phyloP scores from a whole-genome alignment of 331 rosid genomes.

The Pyrus hybrid region DNA sequence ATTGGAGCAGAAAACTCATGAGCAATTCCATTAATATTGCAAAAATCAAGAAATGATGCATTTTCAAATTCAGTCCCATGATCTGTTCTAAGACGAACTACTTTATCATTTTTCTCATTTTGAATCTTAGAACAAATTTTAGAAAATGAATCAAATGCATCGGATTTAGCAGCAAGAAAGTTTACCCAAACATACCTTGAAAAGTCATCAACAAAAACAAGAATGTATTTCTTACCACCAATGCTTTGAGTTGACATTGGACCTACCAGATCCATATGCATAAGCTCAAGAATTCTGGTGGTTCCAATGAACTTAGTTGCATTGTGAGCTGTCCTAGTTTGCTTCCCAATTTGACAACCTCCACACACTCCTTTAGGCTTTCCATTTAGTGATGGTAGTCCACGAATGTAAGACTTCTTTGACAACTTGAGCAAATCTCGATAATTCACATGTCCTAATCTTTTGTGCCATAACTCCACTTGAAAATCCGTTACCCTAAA shows the following conservation, averaged over 20 bases:
- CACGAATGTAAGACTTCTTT: too few species aligned
- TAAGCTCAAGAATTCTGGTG: too few species aligned
- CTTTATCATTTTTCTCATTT: too few species aligned
- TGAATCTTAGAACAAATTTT: too few species aligned
- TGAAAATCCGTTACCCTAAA: too few species aligned
- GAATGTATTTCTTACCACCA: not conserved
- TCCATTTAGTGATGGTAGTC: too few species aligned
- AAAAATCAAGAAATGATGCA: not conserved
- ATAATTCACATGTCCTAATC: too few species aligned
- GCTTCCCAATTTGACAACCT: too few species aligned
- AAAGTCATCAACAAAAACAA: not conserved
- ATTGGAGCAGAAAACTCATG: not conserved
- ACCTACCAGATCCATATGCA: not conserved
- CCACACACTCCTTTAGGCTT: too few species aligned
- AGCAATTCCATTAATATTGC: not conserved
- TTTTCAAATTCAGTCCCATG: not conserved
- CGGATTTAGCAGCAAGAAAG: not conserved
- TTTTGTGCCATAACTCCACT: not conserved
- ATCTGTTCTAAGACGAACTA: not conserved
- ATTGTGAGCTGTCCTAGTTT: too few species aligned
- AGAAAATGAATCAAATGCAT: not conserved
- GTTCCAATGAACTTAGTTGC: too few species aligned
- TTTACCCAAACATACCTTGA: not conserved
- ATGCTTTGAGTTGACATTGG: not conserved
- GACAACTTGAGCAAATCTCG: too few species aligned